Evolutionary conservation across 2,329 filamentous ascomycete species (phyloP).

Genomic region (Hymenoscyphus fraxineus): DNA sequence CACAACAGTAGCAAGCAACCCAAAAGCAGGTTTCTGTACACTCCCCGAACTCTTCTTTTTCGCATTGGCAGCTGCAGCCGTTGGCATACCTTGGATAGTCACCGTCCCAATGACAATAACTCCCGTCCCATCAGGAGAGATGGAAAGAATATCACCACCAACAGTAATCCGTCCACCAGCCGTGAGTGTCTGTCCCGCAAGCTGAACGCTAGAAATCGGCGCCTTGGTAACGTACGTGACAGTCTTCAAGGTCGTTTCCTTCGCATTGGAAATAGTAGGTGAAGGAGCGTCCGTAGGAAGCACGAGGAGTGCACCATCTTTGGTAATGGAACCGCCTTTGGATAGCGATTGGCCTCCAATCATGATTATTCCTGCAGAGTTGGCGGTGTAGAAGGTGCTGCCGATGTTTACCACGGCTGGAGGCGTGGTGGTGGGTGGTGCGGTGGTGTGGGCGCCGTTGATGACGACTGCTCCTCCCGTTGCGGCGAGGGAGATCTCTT

Average conservation of each 20-base stretch:
- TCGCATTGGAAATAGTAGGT: constrained; percentile 4
- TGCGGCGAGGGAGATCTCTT: constrained; percentile 24
- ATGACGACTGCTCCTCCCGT: constrained; percentile 23
- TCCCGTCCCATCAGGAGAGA: constrained; percentile 24
- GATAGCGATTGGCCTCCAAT: constrained; percentile 22
- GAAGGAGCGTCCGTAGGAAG: constrained; percentile 14
- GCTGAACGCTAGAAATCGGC: constrained; percentile 18
- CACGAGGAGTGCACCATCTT: constrained; percentile 18
- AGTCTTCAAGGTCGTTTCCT: constrained; percentile 2
- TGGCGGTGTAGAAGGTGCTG: constrained; percentile 23
- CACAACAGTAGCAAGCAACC: neutral
- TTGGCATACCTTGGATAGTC: constrained; percentile 21
- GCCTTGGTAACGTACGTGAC: constrained; percentile 6
- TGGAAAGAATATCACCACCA: constrained; percentile 28
- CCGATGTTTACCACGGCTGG: constrained; percentile 21
- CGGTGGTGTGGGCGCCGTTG: constrained; percentile 16
- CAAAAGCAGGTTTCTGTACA: neutral
- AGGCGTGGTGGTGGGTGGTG: constrained; percentile 9
- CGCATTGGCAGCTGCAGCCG: constrained; percentile 16
- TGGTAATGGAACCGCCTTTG: constrained; percentile 18
- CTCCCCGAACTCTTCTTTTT: constrained; percentile 22
- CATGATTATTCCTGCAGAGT: constrained; percentile 17
- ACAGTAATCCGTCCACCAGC: constrained; percentile 28
- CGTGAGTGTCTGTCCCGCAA: constrained; percentile 30
- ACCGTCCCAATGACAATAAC: constrained; percentile 29